Evolutionary conservation across 2,329 filamentous ascomycete genomes (phyloP), one percentile per base, ranked within the genome.

Genomic region (Scedosporium apiospermum): DNA sequence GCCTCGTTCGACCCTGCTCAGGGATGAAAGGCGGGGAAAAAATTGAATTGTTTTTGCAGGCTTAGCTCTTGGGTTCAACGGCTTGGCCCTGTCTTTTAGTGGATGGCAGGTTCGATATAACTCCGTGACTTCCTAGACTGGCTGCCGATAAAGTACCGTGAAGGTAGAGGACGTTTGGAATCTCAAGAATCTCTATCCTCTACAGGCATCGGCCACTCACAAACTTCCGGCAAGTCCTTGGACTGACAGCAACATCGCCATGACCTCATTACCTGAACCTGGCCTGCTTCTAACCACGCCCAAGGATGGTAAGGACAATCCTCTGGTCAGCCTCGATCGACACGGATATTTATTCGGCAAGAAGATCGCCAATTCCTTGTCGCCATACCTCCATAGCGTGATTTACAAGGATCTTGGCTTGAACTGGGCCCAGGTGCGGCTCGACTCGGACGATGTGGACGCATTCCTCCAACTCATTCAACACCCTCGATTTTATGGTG

Each of bases 401-500:
- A 78, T 86, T 64, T 86, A 84, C 72, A 66, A 73, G n/a, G 71
- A 78, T 6, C 72, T 84, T 2, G 74, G 74, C 5, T 71, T 84
- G 58, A 74, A 76, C 46, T 84, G 82, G 79, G 76, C 73, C 62
- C 81, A 84, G 66, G 68, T 78, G 38, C 75, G 82, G 12, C 76
- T 84, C 27, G 82, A 85, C 65, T 83, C 81, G 2, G 73, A 73
- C 34, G 76, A 82, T 65, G 78, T 84, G 65, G 65, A 72, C 6
- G 68, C 72, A 23, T 85, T 84, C 67, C 70, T 84, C 23, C 65
- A 75, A 21, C 74, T 88, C 6, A 78, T 83, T 41, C 77, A 78
- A 64, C 75, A 86, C 65, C 80, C 82, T 16, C 76, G 80, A 66
- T 88, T 86, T 71, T 88, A 86, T 69, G 87, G 86, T 82, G 74